These are phyloP conservation scores for Hymenoscyphus fraxineus DNA, from an alignment of 2,329 filamentous ascomycete genomes.

Conservation along the genomic window DNA sequence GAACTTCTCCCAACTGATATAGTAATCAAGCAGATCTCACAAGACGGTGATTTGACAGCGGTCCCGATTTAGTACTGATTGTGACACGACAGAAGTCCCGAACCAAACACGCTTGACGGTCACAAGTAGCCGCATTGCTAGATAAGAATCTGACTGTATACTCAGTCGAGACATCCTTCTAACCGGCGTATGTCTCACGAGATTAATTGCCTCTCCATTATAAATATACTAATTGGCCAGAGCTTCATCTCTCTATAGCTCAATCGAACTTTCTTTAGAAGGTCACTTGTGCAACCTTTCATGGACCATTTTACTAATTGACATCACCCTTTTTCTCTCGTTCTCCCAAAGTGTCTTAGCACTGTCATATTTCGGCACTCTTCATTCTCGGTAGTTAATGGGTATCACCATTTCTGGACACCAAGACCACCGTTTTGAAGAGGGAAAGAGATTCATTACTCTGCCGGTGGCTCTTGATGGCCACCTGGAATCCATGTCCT, in stretches of 20 bases:
- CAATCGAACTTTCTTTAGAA: neutral
- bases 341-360: neutral
- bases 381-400: constrained; percentile 4
- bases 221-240: neutral
- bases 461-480: neutral
- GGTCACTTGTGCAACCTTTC: neutral
- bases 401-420: neutral
- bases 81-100: neutral
- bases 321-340: neutral
- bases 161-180: neutral
- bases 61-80: neutral
- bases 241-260: neutral
- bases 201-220: neutral
- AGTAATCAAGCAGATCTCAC: no score
- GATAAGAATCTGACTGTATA: neutral
- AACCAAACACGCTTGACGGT: neutral
- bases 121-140: neutral
- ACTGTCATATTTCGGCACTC: constrained; percentile 6
- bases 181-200: neutral
- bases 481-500: neutral
- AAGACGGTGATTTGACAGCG: no score
- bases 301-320: neutral
- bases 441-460: neutral
- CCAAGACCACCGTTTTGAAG: neutral
- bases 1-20: no score